Base-by-base conservation (phyloP, 176 grass and related monocot genomes). In the Carex scoparia region DNA sequence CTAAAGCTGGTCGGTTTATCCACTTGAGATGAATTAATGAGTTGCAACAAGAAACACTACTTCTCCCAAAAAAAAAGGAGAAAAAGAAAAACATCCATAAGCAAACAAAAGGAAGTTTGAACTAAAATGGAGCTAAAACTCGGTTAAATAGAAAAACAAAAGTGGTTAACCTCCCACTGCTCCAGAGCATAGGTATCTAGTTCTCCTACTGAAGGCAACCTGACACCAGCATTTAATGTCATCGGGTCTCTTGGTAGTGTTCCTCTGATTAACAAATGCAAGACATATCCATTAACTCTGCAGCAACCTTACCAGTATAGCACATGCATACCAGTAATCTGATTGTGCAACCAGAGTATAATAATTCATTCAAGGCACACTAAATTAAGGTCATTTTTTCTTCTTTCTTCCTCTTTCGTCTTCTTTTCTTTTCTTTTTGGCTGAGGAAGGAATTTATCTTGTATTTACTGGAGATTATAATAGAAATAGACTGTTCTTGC, bases 21-120 rank as follows among this genome's bases (percentile, higher is more conserved):
- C 8, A 91, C 91, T 93, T 94, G 95, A 86, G 92, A 85, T 65
- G 95, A 98, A 85, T 94, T 98, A 86, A 98, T 98, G 73, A 98
- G 86, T 93, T 98, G 95, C 89, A 98, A 85, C 88, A 98, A 87
- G 71, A 98, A 98, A 70, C 88, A 61, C 95, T 98, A 58, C 40
- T 89, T 82, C 85, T 68, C 27, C 16, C 60, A 27, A 64, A 48
- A 48, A n/a, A 78, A 83, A 83, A 23, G 23, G 23, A 23, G 23
- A 2, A 84, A 18, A 83, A 51, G 62, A 61, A 84, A 46, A 81
- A 51, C 27, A 42, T 58, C 55, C 30, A 75, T 14, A 56, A 77
- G 72, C 46, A 46, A 13, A 30, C 71, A 51, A 30, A 75, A 75
- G 13, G 19, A 51, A 54, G 46, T 28, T 31, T 56, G 11, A 87